Percentiles rank a stretch among this genome's conserved stretches.
Conservation (phyloP, 2,329 filamentous ascomycete species). For the Fusarium paranaense region DNA sequence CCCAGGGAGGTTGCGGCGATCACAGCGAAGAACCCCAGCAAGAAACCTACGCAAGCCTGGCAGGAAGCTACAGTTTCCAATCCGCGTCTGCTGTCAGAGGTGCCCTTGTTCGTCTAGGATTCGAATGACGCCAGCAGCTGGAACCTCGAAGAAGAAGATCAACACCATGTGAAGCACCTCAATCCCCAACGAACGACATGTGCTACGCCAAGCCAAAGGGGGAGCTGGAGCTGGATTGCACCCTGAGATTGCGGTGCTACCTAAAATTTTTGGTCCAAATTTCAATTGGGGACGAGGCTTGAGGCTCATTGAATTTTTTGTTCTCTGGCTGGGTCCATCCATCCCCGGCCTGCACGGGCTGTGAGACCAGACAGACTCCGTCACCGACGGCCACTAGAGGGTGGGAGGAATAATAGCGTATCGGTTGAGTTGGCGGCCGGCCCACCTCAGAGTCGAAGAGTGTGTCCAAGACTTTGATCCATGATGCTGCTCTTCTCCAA, state of each 20-base stretch:
- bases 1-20: background rate
- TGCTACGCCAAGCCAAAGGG: background rate
- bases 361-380: background rate
- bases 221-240: background rate
- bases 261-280: background rate
- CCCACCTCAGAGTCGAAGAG: background rate
- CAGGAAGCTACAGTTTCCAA: background rate
- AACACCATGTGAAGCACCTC: background rate
- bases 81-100: background rate
- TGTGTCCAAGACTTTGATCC: background rate
- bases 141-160: background rate
- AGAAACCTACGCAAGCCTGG: background rate
- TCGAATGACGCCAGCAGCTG: slow-evolving; percentile 16
- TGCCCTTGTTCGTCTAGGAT: background rate
- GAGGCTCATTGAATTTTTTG: slow-evolving; percentile 1
- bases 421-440: background rate
- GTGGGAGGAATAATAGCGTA: background rate
- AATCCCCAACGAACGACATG: background rate
- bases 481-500: background rate
- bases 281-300: slow-evolving; percentile 1
- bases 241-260: background rate
- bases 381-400: background rate
- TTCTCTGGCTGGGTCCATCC: background rate
- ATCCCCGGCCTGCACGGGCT: background rate
- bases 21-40: background rate